Conservation (phyloP, 352 stramenopile genomes). For the Globisporangium echinulatum region DNA sequence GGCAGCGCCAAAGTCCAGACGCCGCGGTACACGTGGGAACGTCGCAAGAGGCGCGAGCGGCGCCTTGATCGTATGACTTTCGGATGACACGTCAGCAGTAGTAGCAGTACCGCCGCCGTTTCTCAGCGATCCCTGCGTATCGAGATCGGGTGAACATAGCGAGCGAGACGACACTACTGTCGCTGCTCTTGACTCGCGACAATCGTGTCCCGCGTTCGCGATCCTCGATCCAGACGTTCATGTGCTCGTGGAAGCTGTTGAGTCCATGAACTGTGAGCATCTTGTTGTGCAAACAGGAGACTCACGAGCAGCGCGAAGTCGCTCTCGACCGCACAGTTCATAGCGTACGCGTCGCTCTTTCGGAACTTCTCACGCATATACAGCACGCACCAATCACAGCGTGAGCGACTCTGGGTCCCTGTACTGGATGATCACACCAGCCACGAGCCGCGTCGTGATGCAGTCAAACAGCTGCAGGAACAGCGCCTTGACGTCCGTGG, state of each 20-base stretch:
- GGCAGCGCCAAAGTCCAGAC: conserved; percentile 38
- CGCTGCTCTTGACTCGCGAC: neutral
- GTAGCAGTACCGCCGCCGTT: neutral
- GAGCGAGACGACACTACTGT: conserved; percentile 20
- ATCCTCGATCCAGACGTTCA: conserved; percentile 53
- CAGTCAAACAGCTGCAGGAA: no score
- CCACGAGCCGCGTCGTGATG: no score
- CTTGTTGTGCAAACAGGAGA: conserved; percentile 66
- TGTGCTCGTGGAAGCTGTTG: conserved; percentile 62
- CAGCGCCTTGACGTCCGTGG: no score
- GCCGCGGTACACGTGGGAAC: conserved; percentile 29
- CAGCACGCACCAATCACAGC: no score
- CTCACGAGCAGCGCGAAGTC: no score
- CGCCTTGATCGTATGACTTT: conserved; percentile 9
- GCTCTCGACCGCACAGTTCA: no score
- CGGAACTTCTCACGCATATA: no score
- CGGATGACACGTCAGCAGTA: neutral
- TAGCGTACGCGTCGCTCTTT: no score
- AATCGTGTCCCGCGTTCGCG: conserved; percentile 19
- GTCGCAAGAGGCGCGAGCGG: conserved; percentile 11
- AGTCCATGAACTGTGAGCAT: conserved; percentile 72
- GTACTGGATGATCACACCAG: no score
- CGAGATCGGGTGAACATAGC: conserved; percentile 8
- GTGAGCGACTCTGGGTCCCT: no score
- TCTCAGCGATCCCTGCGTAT: conserved; percentile 3